These are phyloP conservation scores for Acacia melanoxylon DNA, from an alignment of 306 rosid genomes.

Conservation along the genomic window DNA sequence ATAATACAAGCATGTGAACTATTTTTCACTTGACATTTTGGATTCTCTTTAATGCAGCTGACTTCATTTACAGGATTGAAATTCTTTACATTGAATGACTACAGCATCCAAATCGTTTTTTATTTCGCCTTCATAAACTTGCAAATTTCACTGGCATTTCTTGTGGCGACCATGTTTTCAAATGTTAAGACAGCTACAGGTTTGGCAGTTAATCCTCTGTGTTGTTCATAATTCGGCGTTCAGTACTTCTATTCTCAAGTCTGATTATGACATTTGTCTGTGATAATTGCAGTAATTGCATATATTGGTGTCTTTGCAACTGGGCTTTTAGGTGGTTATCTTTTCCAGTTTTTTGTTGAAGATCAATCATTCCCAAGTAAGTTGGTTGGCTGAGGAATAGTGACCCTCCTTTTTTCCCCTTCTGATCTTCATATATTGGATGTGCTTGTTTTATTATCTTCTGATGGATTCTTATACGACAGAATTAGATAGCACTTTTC, in stretches of 20 bases:
- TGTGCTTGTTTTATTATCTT: not conserved
- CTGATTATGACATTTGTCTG: constrained; percentile 28
- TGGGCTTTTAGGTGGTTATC: constrained; percentile 82
- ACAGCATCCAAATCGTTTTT: constrained; percentile 82
- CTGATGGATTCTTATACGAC: not conserved
- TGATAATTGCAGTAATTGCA: constrained; percentile 57
- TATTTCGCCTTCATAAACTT: constrained; percentile 80
- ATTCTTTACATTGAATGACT: constrained; percentile 77
- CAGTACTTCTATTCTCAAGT: constrained; percentile 4
- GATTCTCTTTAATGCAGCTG: constrained; percentile 26
- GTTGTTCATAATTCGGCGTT: not conserved
- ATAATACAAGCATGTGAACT: constrained; percentile 13
- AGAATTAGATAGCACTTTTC: not conserved
- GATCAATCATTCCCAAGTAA: constrained; percentile 79
- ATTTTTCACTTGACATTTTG: constrained; percentile 5
- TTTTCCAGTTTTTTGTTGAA: constrained; percentile 71
- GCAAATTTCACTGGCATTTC: constrained; percentile 82
- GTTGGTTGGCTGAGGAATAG: constrained; percentile 35
- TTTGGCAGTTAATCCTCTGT: constrained; percentile 38
- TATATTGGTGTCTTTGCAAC: constrained; percentile 80
- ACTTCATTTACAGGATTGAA: constrained; percentile 66
- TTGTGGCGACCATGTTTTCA: constrained; percentile 66
- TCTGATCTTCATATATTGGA: constrained; percentile 1
- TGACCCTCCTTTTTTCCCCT: not conserved
- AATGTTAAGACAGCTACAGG: constrained; percentile 87